Conservation (phyloP, 768 basidiomycete species). For the Chalciporus chontae region DNA sequence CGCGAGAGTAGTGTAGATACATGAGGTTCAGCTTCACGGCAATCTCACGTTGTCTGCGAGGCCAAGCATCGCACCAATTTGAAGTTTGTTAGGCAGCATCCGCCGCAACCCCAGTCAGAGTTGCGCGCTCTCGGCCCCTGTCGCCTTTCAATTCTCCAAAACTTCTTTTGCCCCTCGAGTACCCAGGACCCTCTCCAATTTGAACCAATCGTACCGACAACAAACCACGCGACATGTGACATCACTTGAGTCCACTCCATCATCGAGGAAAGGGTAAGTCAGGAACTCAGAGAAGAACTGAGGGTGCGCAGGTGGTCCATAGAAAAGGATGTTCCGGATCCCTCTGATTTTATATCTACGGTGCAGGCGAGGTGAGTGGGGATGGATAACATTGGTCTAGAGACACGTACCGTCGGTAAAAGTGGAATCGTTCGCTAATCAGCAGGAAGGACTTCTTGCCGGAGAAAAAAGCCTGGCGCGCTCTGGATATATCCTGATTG, state of each 20-base stretch:
- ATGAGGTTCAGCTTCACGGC: too few relatives aligned
- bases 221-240: constrained; percentile 80
- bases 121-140: too few relatives aligned
- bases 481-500: constrained; percentile 91
- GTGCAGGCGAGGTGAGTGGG: background rate
- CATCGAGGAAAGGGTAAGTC: constrained; percentile 86
- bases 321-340: constrained; percentile 90
- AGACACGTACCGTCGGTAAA: constrained; percentile 71
- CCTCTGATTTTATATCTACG: constrained; percentile 90
- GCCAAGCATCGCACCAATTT: too few relatives aligned
- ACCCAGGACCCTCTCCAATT: constrained; percentile 71
- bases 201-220: constrained; percentile 86
- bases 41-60: too few relatives aligned
- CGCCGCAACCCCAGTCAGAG: too few relatives aligned
- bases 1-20: too few relatives aligned
- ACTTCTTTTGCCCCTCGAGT: constrained; percentile 20
- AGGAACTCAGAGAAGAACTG: constrained; percentile 91
- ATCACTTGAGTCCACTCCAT: constrained; percentile 82
- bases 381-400: background rate
- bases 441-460: constrained; percentile 85
- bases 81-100: too few relatives aligned
- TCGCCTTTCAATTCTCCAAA: constrained; percentile 6
- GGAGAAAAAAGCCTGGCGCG: constrained; percentile 88
- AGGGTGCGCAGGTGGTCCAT: constrained; percentile 85
- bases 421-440: constrained; percentile 97